These are phyloP conservation scores for Epichloe gansuensis DNA, from an alignment of 2,329 filamentous ascomycete species.

Conservation along the genomic window DNA sequence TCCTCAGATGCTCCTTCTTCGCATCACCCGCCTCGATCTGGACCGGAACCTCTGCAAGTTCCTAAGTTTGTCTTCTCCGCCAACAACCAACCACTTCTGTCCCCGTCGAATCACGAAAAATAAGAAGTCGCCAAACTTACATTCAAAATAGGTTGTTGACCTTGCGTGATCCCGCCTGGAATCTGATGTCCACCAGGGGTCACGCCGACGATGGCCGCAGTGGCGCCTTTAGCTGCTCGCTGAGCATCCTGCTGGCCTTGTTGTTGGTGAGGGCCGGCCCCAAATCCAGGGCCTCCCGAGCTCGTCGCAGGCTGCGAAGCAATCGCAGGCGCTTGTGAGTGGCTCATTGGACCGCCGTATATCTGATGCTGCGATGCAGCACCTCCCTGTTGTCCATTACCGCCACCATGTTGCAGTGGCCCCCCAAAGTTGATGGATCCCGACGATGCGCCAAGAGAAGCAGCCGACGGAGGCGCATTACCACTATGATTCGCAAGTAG, in stretches of 20 bases:
- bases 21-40: neutral
- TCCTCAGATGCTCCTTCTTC: neutral
- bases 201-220: conserved; percentile 35
- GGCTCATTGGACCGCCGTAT: conserved; percentile 41
- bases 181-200: conserved; percentile 25
- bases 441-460: conserved; percentile 38
- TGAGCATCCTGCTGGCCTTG: conserved; percentile 42
- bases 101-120: neutral
- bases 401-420: conserved; percentile 41
- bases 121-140: conserved; percentile 25
- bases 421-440: conserved; percentile 42
- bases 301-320: conserved; percentile 44
- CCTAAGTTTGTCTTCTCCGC: neutral
- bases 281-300: conserved; percentile 53
- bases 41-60: neutral
- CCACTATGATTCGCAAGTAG: conserved; percentile 63
- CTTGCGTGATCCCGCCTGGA: conserved; percentile 26
- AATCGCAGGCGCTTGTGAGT: conserved; percentile 36
- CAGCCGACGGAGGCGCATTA: conserved; percentile 36
- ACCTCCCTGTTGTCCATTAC: conserved; percentile 33
- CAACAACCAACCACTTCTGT: neutral
- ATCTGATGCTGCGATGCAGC: conserved; percentile 39
- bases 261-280: conserved; percentile 44
- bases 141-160: conserved; percentile 36
- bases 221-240: conserved; percentile 31